Percentiles rank a stretch among this genome's conserved stretches.
phyloP scores from a whole-genome alignment of 306 rosid species.

The Ormosia emarginata region DNA sequence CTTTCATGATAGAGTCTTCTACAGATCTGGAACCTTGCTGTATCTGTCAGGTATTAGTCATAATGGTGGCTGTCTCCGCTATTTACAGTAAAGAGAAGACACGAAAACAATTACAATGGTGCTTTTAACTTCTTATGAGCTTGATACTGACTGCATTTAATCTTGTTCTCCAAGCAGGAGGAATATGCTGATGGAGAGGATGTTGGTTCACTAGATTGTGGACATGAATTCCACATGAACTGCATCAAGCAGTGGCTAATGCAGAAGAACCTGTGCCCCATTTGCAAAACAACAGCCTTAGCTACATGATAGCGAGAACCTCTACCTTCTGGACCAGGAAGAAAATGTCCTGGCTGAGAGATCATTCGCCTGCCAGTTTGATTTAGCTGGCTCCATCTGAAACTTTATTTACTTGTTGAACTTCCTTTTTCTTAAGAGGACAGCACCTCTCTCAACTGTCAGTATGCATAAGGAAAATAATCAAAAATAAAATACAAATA shows the following conservation, averaged over 20 bases:
- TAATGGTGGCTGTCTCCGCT: background rate
- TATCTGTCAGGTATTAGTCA: constrained; percentile 65
- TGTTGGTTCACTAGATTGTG: constrained; percentile 78
- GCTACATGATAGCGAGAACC: constrained; percentile 40
- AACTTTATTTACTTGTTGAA: constrained; percentile 23
- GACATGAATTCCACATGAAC: constrained; percentile 73
- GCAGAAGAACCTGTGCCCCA: constrained; percentile 88
- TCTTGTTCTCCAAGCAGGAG: constrained; percentile 47
- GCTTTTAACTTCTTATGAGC: background rate
- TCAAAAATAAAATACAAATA: too few relatives aligned
- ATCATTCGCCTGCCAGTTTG: background rate
- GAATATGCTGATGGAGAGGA: constrained; percentile 57
- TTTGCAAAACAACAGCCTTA: constrained; percentile 82
- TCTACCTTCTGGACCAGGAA: constrained; percentile 10
- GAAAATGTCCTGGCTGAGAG: constrained; percentile 18
- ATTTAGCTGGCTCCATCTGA: constrained; percentile 5
- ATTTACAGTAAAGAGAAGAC: background rate
- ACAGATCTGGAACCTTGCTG: constrained; percentile 75
- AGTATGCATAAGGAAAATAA: background rate
- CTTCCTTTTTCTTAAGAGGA: background rate
- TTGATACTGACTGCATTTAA: background rate
- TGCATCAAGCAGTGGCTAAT: constrained; percentile 85
- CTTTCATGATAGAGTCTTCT: constrained; percentile 30
- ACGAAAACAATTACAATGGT: background rate
- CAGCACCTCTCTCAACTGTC: background rate